Base-by-base conservation (phyloP, 2,329 filamentous ascomycete genomes). In the Sphaerulina vaccinii region DNA sequence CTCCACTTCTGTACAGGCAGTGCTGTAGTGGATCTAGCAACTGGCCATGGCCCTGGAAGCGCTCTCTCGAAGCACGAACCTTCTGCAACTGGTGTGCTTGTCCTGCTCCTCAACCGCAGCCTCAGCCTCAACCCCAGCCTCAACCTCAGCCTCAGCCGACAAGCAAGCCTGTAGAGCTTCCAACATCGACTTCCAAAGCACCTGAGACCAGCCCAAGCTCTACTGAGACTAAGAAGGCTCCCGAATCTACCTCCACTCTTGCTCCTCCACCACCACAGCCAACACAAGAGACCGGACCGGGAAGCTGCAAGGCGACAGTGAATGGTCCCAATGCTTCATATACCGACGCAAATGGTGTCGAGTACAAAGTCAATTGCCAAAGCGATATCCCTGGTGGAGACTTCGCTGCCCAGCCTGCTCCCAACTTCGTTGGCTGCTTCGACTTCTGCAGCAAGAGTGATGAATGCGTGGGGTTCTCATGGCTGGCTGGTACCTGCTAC, bases 321-420 rank as follows among this genome's bases (percentile, higher is more conserved):
- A n/a, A n/a, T 35, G 32, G 32, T n/a, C 16, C 32, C 5, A 35
- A 15, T n/a, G 32, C 11, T 5, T 15, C 5, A 5, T 35, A 5
- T 15, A 35, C 32, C 13, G 32, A 35, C 13, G 32, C 32, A 35
- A n/a, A n/a, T 15, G 32, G 32, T 7, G 32, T n/a, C 32, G 16
- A 35, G 32, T 52, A 52, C 43, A 57, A 33, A 3, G 16, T 59
- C 10, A 21, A 59, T 22, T 63, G 60, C 41, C 49, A 48, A 33
- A 49, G 19, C 13, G 57, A 62, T 36, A 56, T 52, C 41, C 39
- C 53, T 22, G 62, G 61, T 11, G 60, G 59, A 10, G 60, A 65
- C 39, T 51, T 64, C 16, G 37, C 35, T 21, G 45, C 32, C 11
- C 24, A 15, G 9, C 35, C 21, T 9, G 51, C 49, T 11, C n/a